Percentiles rank a stretch among this genome's conserved stretches.
Conservation (phyloP, 1,284 basidiomycete genomes). For the Sporisorium graminicola region DNA sequence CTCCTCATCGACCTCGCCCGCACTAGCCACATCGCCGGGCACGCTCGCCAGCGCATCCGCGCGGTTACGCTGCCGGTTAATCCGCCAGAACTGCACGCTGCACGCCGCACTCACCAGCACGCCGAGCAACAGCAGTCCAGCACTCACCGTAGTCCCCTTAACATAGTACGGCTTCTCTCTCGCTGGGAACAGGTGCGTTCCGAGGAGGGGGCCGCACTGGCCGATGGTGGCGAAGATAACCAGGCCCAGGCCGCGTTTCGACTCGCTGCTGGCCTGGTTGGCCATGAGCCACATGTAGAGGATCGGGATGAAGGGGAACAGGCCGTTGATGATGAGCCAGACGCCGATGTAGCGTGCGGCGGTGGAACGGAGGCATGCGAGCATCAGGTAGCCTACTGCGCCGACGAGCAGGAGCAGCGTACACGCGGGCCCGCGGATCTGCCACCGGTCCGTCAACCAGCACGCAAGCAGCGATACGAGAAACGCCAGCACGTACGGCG, state of each 20-base stretch:
- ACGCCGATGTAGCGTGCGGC: slow-evolving; percentile 46
- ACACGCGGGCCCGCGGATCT: slow-evolving; percentile 57
- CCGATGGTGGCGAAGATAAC: slow-evolving; percentile 61
- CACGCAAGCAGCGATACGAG: slow-evolving; percentile 38
- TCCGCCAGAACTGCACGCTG: slow-evolving; percentile 31
- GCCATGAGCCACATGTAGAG: slow-evolving; percentile 60
- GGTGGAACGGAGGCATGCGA: slow-evolving; percentile 47
- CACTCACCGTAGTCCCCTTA: slow-evolving; percentile 52
- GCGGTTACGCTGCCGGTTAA: slow-evolving; percentile 39
- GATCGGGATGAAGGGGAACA: slow-evolving; percentile 63
- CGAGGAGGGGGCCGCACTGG: slow-evolving; percentile 60
- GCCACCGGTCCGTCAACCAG: slow-evolving; percentile 46
- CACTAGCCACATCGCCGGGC: neutral
- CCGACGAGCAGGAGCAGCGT: slow-evolving; percentile 53
- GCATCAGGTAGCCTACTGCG: slow-evolving; percentile 59
- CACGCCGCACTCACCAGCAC: slow-evolving; percentile 25
- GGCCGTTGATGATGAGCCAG: slow-evolving; percentile 54
- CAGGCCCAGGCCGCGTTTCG: slow-evolving; percentile 54
- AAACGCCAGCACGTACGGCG: slow-evolving; percentile 63
- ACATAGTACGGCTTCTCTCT: slow-evolving; percentile 55
- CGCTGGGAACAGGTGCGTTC: slow-evolving; percentile 58
- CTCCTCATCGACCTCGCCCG: slow-evolving; percentile 9
- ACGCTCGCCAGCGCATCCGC: neutral
- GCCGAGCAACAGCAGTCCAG: slow-evolving; percentile 47
- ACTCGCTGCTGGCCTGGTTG: slow-evolving; percentile 56